Conservation (phyloP, 1,284 basidiomycete species). For the Fomitopsis betulina region DNA sequence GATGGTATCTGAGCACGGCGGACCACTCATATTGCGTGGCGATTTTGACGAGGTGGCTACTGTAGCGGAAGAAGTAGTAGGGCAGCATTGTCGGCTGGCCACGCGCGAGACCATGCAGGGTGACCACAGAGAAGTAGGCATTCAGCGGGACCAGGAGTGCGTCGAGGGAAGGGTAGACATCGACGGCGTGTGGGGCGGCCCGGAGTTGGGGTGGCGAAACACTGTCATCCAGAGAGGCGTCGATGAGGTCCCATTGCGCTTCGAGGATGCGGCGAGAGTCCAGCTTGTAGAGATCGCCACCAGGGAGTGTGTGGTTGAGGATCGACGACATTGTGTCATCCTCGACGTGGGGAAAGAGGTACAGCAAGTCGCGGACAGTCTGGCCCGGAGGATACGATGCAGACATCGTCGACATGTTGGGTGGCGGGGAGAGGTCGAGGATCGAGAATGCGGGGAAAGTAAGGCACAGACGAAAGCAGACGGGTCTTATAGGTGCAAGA, state of each 20-base stretch:
- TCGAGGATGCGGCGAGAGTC: conserved; percentile 29
- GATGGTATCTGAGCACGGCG: conserved; percentile 30
- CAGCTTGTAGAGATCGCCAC: conserved; percentile 29
- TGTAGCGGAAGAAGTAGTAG: conserved; percentile 27
- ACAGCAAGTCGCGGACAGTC: conserved; percentile 15
- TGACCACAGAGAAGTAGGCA: conserved; percentile 30
- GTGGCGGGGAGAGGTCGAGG: neutral
- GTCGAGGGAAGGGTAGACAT: conserved; percentile 28
- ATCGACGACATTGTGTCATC: conserved; percentile 26
- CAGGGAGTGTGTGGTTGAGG: conserved; percentile 25
- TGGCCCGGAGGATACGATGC: conserved; percentile 17
- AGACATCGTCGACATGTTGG: conserved; percentile 4
- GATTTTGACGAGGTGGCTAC: conserved; percentile 29
- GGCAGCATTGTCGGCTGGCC: conserved; percentile 25
- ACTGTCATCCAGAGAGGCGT: conserved; percentile 25
- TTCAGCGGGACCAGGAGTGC: conserved; percentile 31
- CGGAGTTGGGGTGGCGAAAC: conserved; percentile 16
- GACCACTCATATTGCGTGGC: conserved; percentile 29
- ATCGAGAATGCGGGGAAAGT: neutral
- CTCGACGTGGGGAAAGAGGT: conserved; percentile 31
- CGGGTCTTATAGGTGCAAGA: neutral
- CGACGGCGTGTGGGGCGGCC: conserved; percentile 21
- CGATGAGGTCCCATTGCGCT: conserved; percentile 26
- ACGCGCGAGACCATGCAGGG: conserved; percentile 23
- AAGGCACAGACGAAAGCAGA: neutral